Evolutionary conservation across 192 early-diverging fungal species (phyloP).

Genomic region (Mortierella claussenii): DNA sequence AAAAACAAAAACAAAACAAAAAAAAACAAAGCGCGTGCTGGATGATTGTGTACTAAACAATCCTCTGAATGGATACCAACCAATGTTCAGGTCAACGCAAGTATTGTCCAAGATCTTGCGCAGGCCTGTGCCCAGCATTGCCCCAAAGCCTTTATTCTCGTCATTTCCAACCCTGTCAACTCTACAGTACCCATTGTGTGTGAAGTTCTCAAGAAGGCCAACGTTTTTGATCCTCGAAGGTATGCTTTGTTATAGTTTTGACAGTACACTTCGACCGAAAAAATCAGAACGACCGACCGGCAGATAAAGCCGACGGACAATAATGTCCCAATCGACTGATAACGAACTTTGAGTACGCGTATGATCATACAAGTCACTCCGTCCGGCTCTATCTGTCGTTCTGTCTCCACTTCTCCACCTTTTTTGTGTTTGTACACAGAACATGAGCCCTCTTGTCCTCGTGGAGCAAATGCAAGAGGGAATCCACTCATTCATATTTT

Average conservation of each 20-base stretch:
- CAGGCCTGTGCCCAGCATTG: constrained; percentile 78
- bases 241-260: constrained; percentile 25
- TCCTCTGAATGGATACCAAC: not conserved
- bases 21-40: not conserved
- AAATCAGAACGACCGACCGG: too few relatives aligned
- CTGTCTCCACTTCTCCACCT: too few relatives aligned
- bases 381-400: not conserved
- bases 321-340: too few relatives aligned
- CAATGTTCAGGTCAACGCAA: constrained; percentile 83
- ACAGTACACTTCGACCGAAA: too few relatives aligned
- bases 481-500: constrained; percentile 41
- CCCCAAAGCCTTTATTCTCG: constrained; percentile 86
- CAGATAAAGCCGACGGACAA: too few relatives aligned
- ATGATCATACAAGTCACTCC: not conserved
- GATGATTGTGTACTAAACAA: not conserved
- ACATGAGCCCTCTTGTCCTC: too few relatives aligned
- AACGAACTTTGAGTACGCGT: too few relatives aligned
- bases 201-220: constrained; percentile 89
- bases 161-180: constrained; percentile 99
- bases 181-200: constrained; percentile 97
- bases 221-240: constrained; percentile 85
- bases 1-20: not conserved
- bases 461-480: not conserved
- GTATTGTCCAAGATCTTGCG: constrained; percentile 90
- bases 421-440: too few relatives aligned